Evolutionary conservation across 768 basidiomycete genomes (phyloP), one percentile per base, ranked within the genome.

Genomic region (Tricholoma terreum): DNA sequence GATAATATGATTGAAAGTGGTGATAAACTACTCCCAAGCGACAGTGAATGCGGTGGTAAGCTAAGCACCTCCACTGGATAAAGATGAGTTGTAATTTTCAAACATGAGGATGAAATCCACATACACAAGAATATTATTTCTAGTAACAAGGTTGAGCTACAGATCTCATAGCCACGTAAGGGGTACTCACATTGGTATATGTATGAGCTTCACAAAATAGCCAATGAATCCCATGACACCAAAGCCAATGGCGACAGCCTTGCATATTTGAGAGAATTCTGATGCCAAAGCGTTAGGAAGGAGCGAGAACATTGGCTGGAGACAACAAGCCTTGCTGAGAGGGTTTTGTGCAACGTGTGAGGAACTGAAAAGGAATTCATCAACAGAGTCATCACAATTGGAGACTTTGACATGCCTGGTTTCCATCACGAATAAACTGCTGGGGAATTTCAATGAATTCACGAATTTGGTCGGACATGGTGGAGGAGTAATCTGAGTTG

Each of bases 191-290:
- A 97, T 96, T 66, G 95, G 94, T 74, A 96, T 97, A 75, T 98
- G 94, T 65, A 98, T 94, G 63, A 98, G 86, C 75, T 98, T 98
- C 63, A 97, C 95, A 69, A 98, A 89, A 79, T 96, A 99, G 14
- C 97, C 97, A 71, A 99, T 94, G 82, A 98, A 96, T 14, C 97
- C 97, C 95, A 98, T 98, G 63, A 99, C 92, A 51, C 89, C 93
- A 68, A 99, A 99, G 12, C 97, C 97, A 59, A 98, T 87, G 2
- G 94, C 94, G 54, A 99, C 94, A 33, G 97, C 97, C 71, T 87
- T 89, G 78, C 89, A 98, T 62, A 99, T 95, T 71, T 96, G 93
- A 40, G 84, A 64, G 74, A 95, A 99, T 72, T 99, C 97, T 99
- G 71, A 17, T 59, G 11, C 60, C 51, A 11, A 21, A 45, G 10